phyloP scores from a whole-genome alignment of 352 stramenopile species.

The Pythium chondricola region DNA sequence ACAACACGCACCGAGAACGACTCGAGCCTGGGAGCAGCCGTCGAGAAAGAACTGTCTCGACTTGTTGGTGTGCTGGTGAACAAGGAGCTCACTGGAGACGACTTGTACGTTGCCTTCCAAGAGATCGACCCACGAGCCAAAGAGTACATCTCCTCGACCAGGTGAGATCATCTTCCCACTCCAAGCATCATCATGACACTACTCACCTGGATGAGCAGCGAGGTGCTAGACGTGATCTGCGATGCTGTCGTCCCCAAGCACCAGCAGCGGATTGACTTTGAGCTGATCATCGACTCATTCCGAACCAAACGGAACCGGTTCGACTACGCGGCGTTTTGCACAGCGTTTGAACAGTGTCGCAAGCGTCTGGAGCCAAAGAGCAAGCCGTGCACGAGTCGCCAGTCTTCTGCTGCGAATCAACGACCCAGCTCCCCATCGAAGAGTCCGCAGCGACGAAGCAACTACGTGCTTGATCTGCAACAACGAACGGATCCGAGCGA shows the following conservation, averaged over 20 bases:
- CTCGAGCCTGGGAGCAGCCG: not conserved
- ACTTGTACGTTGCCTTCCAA: constrained; percentile 12
- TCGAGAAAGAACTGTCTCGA: constrained; percentile 1
- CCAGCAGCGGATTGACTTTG: constrained; percentile 15
- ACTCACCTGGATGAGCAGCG: not conserved
- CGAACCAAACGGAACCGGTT: constrained; percentile 4
- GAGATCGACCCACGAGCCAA: constrained; percentile 4
- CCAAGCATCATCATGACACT: not conserved
- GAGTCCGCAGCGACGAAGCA: constrained; percentile 7
- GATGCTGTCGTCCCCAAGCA: constrained; percentile 9
- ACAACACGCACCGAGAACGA: not conserved
- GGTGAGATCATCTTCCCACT: not conserved
- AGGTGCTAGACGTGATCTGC: constrained; percentile 8
- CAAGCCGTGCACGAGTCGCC: not conserved
- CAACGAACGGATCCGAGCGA: not conserved
- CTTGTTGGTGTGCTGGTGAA: not conserved
- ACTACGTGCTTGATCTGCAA: constrained; percentile 10
- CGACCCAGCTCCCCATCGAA: constrained; percentile 1
- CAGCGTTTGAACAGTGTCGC: constrained; percentile 3
- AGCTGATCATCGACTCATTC: constrained; percentile 6
- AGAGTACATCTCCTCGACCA: constrained; percentile 12
- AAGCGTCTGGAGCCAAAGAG: not conserved
- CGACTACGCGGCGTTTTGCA: constrained; percentile 16
- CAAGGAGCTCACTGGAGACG: constrained; percentile 8
- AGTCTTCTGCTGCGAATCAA: not conserved